Percentiles rank a stretch among this genome's conserved stretches.
Conservation (phyloP, 2,329 filamentous ascomycete species). For the Neofusicoccum cordaticola region DNA sequence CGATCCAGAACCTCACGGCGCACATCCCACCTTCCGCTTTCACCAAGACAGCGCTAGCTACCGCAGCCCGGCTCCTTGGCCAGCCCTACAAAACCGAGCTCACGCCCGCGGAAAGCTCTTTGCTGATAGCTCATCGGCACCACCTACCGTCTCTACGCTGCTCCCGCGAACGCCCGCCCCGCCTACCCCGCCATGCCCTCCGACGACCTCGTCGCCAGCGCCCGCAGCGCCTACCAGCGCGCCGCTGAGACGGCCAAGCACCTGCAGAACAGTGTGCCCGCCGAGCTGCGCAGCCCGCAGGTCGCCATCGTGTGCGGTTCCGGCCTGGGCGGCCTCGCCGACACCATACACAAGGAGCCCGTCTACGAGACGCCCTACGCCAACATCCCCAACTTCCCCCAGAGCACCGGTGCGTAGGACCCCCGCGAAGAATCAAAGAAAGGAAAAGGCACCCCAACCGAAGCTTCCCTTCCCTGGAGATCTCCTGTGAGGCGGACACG, state of each 20-base stretch:
- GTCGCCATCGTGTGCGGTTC: slow-evolving; percentile 66
- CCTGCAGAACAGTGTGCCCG: slow-evolving; percentile 51
- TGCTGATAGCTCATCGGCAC: background rate
- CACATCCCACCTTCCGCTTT: slow-evolving; percentile 4
- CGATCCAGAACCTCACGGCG: background rate
- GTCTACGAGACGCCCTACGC: slow-evolving; percentile 56
- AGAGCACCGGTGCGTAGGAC: slow-evolving; percentile 53
- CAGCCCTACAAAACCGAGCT: background rate
- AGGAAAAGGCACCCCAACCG: background rate
- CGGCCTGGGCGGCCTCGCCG: slow-evolving; percentile 59
- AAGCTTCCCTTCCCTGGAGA: no score
- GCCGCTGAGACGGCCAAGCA: slow-evolving; percentile 52
- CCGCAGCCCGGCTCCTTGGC: background rate
- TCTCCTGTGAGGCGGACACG: no score
- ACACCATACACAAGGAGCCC: slow-evolving; percentile 51
- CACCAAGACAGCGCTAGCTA: background rate
- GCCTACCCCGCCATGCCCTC: slow-evolving; percentile 3
- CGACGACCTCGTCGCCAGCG: background rate
- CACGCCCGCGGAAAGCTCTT: background rate
- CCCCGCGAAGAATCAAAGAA: background rate
- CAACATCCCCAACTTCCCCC: slow-evolving; percentile 60
- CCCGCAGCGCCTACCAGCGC: slow-evolving; percentile 36
- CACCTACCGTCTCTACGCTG: background rate
- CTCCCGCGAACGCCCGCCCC: background rate
- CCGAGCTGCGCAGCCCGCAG: slow-evolving; percentile 49